Base-by-base conservation (phyloP, 352 stramenopile species). In the Globisporangium megalacanthum region DNA sequence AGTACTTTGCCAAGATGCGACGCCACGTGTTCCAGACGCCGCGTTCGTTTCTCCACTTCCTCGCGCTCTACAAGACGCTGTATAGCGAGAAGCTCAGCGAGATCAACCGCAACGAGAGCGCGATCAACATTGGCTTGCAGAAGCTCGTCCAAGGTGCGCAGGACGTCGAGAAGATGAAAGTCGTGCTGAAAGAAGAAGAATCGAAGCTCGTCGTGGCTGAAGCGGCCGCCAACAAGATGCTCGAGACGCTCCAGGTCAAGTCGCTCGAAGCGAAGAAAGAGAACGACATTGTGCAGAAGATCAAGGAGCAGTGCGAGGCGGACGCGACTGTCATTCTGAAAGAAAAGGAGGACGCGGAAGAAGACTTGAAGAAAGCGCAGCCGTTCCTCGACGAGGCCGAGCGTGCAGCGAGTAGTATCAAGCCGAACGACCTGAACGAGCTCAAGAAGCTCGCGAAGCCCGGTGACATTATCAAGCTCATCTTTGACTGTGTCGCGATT, bases 391-490 rank as follows among this genome's bases (percentile, higher is more conserved):
- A 97, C 36, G 86, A 95, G 61, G 89, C 89, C 1, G 83, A 96
- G 58, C 68, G 79, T 8, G 89, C 89, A 4, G 83, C 92, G 5
- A 91, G 79, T 33, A 89, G 72, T 55, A 96, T 97, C 64, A 92
- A 92, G 47, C 78, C 89, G 0, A 94, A 92, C 58, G 90, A 97
- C 63, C 55, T 97, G 51, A 96, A 94, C 59, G 91, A 97, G 60
- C 69, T 97, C 19, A 97, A 97, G 65, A 97, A 95, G 52, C 69
- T 97, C 13, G 75, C 82, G 7, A 97, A 96, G 59, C 89, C 90
- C 0, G 81, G 81, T 0, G 86, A 97, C 52, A 92, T 97, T 47
- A 97, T 97, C 70, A 96, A 96, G 46, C 68, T 97, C 6, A 96
- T 97, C 49, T 97, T 97, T 57, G 91, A 97, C 70, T 92, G 86